These are phyloP conservation scores for Didymella segeticola DNA, from an alignment of 2,329 filamentous ascomycete genomes.

Conservation along the genomic window DNA sequence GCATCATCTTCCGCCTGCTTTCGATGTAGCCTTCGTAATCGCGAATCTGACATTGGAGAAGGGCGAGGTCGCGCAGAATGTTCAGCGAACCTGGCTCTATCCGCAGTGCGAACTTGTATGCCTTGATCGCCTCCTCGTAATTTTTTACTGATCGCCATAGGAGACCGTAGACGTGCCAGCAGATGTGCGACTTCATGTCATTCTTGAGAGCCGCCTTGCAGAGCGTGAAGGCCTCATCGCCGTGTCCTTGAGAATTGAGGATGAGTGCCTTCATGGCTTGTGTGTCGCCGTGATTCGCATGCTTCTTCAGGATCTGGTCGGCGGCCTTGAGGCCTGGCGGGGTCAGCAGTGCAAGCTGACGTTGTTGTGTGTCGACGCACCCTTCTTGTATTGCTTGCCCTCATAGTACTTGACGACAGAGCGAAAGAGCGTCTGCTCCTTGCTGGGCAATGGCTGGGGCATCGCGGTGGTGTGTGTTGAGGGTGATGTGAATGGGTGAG, in stretches of 20 bases:
- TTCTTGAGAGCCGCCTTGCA: conserved; percentile 91
- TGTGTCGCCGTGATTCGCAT: conserved; percentile 95
- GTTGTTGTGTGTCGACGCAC: conserved; percentile 46
- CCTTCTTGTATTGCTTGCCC: conserved; percentile 96
- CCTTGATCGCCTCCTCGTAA: conserved; percentile 98
- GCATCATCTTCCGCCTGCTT: conserved; percentile 86
- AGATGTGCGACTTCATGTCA: conserved; percentile 99
- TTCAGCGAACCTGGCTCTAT: conserved; percentile 94
- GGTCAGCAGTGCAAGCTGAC: conserved; percentile 29
- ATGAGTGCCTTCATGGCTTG: conserved; percentile 99
- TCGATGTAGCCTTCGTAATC: conserved; percentile 94
- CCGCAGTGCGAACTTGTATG: conserved; percentile 93
- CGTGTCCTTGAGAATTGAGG: conserved; percentile 88
- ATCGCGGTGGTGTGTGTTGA: conserved; percentile 54
- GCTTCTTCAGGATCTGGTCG: conserved; percentile 94
- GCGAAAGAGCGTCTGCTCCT: conserved; percentile 93
- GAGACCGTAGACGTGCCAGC: conserved; percentile 98
- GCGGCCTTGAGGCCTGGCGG: conserved; percentile 82
- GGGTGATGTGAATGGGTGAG: conserved; percentile 11
- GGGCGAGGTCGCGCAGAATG: conserved; percentile 91
- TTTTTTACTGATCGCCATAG: conserved; percentile 95
- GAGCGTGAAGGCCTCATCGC: conserved; percentile 90
- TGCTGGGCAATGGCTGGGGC: conserved; percentile 78
- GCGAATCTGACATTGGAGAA: conserved; percentile 94
- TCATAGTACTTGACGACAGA: conserved; percentile 96